Evolutionary conservation across 768 basidiomycete species (phyloP).

Genomic region (Obba rivulosa): DNA sequence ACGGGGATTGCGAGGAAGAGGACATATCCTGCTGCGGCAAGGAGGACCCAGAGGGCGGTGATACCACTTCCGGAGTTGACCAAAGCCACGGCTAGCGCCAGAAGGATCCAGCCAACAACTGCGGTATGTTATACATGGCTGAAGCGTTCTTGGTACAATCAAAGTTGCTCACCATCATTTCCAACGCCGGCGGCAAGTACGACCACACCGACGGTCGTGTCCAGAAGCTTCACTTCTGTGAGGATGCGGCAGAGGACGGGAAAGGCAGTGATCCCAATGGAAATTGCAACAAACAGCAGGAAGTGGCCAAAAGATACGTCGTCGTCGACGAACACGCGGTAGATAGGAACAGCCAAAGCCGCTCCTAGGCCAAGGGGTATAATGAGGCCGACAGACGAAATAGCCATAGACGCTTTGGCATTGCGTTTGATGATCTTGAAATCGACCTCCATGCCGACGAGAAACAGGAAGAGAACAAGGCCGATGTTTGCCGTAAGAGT

Average conservation of each 20-base stretch:
- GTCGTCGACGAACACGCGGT: conserved; percentile 56
- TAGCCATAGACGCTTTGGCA: conserved; percentile 45
- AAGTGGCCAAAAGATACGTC: conserved; percentile 73
- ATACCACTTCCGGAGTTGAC: conserved; percentile 73
- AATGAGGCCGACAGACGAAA: conserved; percentile 64
- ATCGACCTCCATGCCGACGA: conserved; percentile 84
- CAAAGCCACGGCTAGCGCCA: conserved; percentile 80
- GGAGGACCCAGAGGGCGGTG: conserved; percentile 74
- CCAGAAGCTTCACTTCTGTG: conserved; percentile 74
- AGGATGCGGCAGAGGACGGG: conserved; percentile 83
- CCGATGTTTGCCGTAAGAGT: conserved; percentile 73
- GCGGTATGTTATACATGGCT: background rate
- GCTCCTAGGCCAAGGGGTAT: conserved; percentile 82
- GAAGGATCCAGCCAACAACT: conserved; percentile 71
- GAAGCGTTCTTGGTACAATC: conserved; percentile 16
- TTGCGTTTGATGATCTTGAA: conserved; percentile 62
- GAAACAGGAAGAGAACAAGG: conserved; percentile 73
- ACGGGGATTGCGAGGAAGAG: conserved; percentile 64
- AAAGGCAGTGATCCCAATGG: conserved; percentile 78
- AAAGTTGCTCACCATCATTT: conserved; percentile 47
- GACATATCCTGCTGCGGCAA: conserved; percentile 61
- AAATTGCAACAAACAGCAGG: conserved; percentile 80
- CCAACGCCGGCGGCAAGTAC: conserved; percentile 78
- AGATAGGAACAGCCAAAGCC: conserved; percentile 67
- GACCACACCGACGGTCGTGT: conserved; percentile 80